Conservation (phyloP, 108 stramenopile genomes). For the Nannochloropsis gaditana region DNA sequence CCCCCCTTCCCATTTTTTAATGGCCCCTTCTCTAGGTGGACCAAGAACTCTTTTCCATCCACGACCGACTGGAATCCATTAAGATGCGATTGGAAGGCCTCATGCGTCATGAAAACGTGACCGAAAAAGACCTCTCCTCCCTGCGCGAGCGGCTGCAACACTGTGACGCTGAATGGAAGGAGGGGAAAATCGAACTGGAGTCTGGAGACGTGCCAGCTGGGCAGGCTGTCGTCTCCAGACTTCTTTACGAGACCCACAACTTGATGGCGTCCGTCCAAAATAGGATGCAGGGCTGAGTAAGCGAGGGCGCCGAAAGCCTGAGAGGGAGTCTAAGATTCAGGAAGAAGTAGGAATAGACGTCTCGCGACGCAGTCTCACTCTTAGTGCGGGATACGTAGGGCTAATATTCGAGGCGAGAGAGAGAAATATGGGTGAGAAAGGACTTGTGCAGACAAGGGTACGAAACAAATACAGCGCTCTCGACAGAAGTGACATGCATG, state of each 20-base stretch:
- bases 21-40: background rate
- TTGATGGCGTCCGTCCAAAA: background rate
- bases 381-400: too few species aligned
- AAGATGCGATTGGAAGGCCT: background rate
- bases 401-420: too few species aligned
- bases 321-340: background rate
- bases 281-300: background rate
- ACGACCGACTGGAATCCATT: background rate
- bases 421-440: too few species aligned
- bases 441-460: too few species aligned
- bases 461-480: too few species aligned
- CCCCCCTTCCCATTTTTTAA: background rate
- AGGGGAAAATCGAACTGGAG: background rate
- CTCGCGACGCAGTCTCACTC: too few species aligned
- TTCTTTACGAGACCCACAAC: slow-evolving; percentile 11
- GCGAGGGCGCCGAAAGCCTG: background rate
- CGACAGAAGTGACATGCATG: too few species aligned
- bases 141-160: background rate
- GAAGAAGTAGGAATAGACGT: background rate
- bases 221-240: background rate
- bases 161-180: slow-evolving; percentile 2
- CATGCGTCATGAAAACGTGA: background rate
- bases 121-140: slow-evolving; percentile 2
- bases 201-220: background rate
- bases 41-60: background rate